Percentiles rank a stretch among this genome's conserved stretches.
Evolutionary conservation across 805 yeast species (phyloP).

Genomic region (Wickerhamomyces ciferrii): DNA sequence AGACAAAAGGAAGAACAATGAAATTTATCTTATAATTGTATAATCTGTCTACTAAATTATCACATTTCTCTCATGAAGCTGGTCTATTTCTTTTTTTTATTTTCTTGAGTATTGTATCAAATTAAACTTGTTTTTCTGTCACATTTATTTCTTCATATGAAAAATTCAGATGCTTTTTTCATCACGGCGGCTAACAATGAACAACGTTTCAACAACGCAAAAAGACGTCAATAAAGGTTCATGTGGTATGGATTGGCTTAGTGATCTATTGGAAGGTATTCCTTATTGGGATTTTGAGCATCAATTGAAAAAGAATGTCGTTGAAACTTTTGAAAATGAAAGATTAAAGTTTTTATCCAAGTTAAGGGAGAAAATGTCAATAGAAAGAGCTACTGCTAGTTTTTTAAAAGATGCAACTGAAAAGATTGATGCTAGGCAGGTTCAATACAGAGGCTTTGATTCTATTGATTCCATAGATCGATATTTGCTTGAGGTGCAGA

Average conservation of each 20-base stretch:
- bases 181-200: too few species aligned
- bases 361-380: conserved; percentile 1
- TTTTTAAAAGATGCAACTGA: neutral
- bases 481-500: neutral
- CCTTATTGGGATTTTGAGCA: neutral
- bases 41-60: neutral
- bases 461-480: neutral
- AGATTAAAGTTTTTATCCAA: neutral
- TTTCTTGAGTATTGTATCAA: too few species aligned
- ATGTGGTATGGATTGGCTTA: too few species aligned
- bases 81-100: too few species aligned
- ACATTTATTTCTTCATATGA: too few species aligned
- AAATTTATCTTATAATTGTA: too few species aligned
- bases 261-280: neutral
- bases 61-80: too few species aligned
- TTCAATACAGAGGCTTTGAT: too few species aligned
- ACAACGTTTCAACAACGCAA: too few species aligned
- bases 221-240: too few species aligned
- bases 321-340: neutral
- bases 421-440: neutral
- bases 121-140: too few species aligned
- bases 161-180: too few species aligned
- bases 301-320: neutral
- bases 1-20: neutral
- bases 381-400: conserved; percentile 1